phyloP scores from a whole-genome alignment of 176 grass and related monocot species.

The Sorghum bicolor region Sorghum_bicolor_NCBIv3 NC_012871.2:57553001-57553500 shows the following conservation, averaged over 20 bases:
- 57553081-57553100: slow-evolving; percentile 69
- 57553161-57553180: slow-evolving; percentile 98
- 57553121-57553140: slow-evolving; percentile 64
- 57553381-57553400: slow-evolving; percentile 78
- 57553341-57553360: slow-evolving; percentile 75
- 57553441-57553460: slow-evolving; percentile 66
- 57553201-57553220: not conserved
- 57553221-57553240: not conserved
- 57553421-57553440: slow-evolving; percentile 65
- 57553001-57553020: slow-evolving; percentile 77
- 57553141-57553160: slow-evolving; percentile 87
- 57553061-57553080: slow-evolving; percentile 28
- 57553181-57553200: slow-evolving; percentile 72
- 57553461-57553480: slow-evolving; percentile 91
- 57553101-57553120: slow-evolving; percentile 94
- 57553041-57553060: not conserved
- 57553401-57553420: slow-evolving; percentile 40
- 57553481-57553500: slow-evolving; percentile 54
- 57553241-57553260: not conserved
- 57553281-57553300: slow-evolving; percentile 84
- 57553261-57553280: slow-evolving; percentile 61
- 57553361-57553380: slow-evolving; percentile 85
- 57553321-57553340: slow-evolving; percentile 85
- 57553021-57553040: slow-evolving; percentile 24
- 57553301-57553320: slow-evolving; percentile 73